These are phyloP conservation scores for Phytophthora crassamura DNA, from an alignment of 352 stramenopile genomes.

Conservation along the genomic window DNA sequence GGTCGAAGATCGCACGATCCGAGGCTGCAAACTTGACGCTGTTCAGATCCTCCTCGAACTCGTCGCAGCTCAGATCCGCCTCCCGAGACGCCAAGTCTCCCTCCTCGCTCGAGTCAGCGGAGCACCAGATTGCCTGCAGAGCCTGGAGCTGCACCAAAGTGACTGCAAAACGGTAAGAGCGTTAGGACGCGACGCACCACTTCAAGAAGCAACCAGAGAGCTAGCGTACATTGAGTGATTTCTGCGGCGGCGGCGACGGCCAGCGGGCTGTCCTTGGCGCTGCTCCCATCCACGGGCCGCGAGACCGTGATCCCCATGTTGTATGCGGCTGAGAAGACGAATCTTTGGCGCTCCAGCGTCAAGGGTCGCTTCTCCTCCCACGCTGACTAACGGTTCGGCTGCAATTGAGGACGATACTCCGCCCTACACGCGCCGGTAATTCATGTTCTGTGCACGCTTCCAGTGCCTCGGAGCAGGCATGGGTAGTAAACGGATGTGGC, in stretches of 20 bases:
- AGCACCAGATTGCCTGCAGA: constrained; percentile 34
- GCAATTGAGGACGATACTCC: constrained; percentile 10
- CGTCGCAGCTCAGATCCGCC: constrained; percentile 42
- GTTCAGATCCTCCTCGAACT: constrained; percentile 54
- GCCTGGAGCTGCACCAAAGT: constrained; percentile 47
- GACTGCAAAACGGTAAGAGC: constrained; percentile 26
- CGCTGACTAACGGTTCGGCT: constrained; percentile 1
- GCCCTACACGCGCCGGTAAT: neutral
- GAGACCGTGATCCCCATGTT: constrained; percentile 39
- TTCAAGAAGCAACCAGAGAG: no score
- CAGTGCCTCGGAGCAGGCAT: no score
- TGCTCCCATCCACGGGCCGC: constrained; percentile 15
- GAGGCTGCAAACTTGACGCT: constrained; percentile 47
- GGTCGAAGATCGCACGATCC: constrained; percentile 60
- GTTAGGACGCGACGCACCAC: neutral
- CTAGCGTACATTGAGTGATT: constrained; percentile 60
- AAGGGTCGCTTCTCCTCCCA: constrained; percentile 7
- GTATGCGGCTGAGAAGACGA: neutral
- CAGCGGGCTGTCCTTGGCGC: constrained; percentile 47
- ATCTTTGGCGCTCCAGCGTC: neutral
- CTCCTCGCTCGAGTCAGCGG: neutral
- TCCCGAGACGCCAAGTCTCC: constrained; percentile 17
- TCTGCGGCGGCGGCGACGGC: constrained; percentile 58
- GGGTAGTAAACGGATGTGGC: no score
- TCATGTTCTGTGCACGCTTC: neutral